Base-by-base conservation (phyloP, 2,329 filamentous ascomycete species). In the Alternaria sp. region DNA sequence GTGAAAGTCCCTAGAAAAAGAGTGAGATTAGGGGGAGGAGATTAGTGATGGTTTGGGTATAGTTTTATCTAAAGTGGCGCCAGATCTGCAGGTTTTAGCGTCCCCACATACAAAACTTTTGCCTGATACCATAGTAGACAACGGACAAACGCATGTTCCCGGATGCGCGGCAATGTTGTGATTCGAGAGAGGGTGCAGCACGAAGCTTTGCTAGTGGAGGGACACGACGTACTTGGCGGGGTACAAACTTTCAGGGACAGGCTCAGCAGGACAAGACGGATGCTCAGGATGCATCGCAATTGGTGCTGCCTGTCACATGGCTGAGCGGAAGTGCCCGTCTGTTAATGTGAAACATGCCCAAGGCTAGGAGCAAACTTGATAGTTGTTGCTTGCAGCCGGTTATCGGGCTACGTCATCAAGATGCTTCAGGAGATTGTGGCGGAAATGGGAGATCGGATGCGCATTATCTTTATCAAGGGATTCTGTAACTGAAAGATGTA, bases 191-290 rank as follows among this genome's bases (percentile, higher is more conserved):
- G 59, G 54, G 34, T 54, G 46, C 40, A 40, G 48, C 45, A 46
- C 44, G 62, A 61, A 66, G 66, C 60, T 54, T 69, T 42, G n/a
- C 21, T 52, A 42, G 26, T 29, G 52, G 41, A 26, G 51, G 54
- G 36, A 51, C n/a, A 24, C 31, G 26, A 24, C 31, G 26, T 21
- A 42, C 46, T 51, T 61, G 51, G 62, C 52, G 51, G 49, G 56
- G 53, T 56, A 58, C 39, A 49, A 17, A 31, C 21, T 48, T 48
- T 48, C 44, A 48, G 40, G 42, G 34, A 49, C 28, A 26, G 36
- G 34, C 29, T 24, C 44, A 28, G 52, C 24, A 37, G 34, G 4
- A 54, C 26, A 40, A 3, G 34, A 21, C 42, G 36, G 39, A 33
- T 44, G 10, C 31, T 34, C 41, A 46, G 46, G 36, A 48, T 50